Conservation (phyloP, 2,329 filamentous ascomycete species). For the Tolypocladium ovalisporum region DNA sequence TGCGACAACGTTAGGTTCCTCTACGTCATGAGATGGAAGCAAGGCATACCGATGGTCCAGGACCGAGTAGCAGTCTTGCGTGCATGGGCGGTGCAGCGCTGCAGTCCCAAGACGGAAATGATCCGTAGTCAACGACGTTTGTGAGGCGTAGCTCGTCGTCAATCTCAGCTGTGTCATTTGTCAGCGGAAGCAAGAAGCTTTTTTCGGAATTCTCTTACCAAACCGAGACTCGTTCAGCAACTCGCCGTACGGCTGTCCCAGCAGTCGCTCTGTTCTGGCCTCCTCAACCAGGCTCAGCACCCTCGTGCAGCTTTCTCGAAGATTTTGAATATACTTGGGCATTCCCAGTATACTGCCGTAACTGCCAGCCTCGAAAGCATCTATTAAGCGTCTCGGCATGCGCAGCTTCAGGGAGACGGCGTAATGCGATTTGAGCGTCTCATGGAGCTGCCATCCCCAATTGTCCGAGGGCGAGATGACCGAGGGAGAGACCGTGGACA, state of each 20-base stretch:
- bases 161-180: constrained; percentile 24
- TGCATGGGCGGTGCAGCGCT: constrained; percentile 26
- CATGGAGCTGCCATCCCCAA: constrained; percentile 24
- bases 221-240: constrained; percentile 34
- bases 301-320: constrained; percentile 39
- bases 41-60: constrained; percentile 34
- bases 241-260: constrained; percentile 27
- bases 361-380: constrained; percentile 37
- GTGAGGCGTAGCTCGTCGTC: constrained; percentile 26
- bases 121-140: constrained; percentile 39
- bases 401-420: constrained; percentile 32
- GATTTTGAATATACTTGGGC: constrained; percentile 28
- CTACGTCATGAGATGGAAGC: neutral
- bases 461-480: constrained; percentile 21
- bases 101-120: constrained; percentile 36
- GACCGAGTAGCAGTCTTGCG: constrained; percentile 36
- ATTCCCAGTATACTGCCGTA: constrained; percentile 41
- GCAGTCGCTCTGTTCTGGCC: constrained; percentile 31
- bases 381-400: constrained; percentile 28
- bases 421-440: constrained; percentile 35
- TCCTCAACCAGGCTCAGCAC: constrained; percentile 42
- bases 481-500: constrained; percentile 38
- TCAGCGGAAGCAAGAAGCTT: constrained; percentile 4
- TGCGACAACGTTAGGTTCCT: constrained; percentile 11
- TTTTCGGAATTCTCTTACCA: constrained; percentile 21